Conservation (phyloP, 176 grass and related monocot genomes). For the Aegilops sharonensis region DNA sequence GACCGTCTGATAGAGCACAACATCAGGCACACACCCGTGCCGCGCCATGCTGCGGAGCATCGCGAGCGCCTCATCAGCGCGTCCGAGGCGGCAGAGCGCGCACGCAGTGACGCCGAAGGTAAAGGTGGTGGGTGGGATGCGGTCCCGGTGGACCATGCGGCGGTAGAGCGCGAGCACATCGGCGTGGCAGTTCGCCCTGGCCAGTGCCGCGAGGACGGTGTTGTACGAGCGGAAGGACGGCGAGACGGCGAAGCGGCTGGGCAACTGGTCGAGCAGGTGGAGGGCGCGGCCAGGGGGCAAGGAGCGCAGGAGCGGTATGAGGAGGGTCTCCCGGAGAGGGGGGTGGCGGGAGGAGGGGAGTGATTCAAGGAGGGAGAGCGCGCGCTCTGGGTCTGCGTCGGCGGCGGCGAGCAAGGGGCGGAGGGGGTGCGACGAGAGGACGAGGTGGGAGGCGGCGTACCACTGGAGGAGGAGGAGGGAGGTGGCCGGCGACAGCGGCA, state of each 20-base stretch:
- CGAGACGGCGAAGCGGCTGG: conserved; percentile 33
- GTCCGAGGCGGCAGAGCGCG: conserved; percentile 56
- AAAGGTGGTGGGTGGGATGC: conserved; percentile 69
- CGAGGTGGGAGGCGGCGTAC: conserved; percentile 57
- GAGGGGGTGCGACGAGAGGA: conserved; percentile 53
- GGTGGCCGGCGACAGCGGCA: conserved; percentile 58
- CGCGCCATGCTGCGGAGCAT: conserved; percentile 69
- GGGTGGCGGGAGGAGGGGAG: conserved; percentile 33
- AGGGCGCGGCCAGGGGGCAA: conserved; percentile 50
- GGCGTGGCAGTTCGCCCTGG: conserved; percentile 49
- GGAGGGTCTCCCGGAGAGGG: conserved; percentile 56
- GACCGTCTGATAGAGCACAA: conserved; percentile 75
- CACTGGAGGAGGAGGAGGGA: conserved; percentile 80
- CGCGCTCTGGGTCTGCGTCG: conserved; percentile 33
- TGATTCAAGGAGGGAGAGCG: conserved; percentile 45
- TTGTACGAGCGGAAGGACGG: conserved; percentile 87
- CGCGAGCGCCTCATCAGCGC: conserved; percentile 55
- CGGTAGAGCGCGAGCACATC: conserved; percentile 50
- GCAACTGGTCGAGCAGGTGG: conserved; percentile 86
- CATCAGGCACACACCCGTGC: conserved; percentile 74
- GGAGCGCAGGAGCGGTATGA: conserved; percentile 45
- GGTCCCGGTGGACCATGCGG: conserved; percentile 55
- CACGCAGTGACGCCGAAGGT: conserved; percentile 62
- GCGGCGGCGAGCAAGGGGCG: conserved; percentile 46
- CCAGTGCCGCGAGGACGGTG: conserved; percentile 51